Evolutionary conservation across 2,329 filamentous ascomycete genomes (phyloP), one percentile per base, ranked within the genome.

Genomic region (Grosmannia huntii): DNA sequence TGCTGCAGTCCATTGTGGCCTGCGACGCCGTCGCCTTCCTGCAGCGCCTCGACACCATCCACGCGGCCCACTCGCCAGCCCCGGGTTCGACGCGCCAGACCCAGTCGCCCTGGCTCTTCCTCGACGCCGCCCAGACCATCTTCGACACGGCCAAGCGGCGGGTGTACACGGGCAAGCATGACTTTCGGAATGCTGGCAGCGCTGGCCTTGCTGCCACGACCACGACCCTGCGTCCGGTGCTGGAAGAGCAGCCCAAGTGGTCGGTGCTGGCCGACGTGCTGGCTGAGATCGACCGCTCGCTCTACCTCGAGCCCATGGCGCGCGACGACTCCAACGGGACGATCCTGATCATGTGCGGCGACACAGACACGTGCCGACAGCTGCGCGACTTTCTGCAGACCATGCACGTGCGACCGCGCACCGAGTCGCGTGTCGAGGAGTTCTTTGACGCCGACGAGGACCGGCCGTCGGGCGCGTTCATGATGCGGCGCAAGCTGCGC

Each of bases 181-280:
- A 79, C 54, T 73, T 78, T 5, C 74, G 62, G 55, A 70, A 48
- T 70, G 75, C 1, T 70, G 75, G 1, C 71, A 61, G 56, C 70
- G 71, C 51, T 70, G 21, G 28, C 7, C 5, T 7, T 28, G 28
- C 28, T 28, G 28, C 25, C 2, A 6, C 4, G 21, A 49, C 46
- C n/a, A 31, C 31, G 12, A 81, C 85, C 0, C 74, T 96, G 9
- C 78, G 83, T 5, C 89, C 92, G 0, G 86, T 95, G 0, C 78
- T 99, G 1, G 94, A 99, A 71, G 91, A 96, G 68, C 85, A 95
- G 64, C 94, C 94, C 3, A 99, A 99, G 69, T 99, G 94, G 94
- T 78, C 78, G 28, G 76, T 96, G 19, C 75, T 99, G 21, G 86
- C 89, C n/a, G 90, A 96, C 59, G 85, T 96, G 0, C 74, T 99